Evolutionary conservation across 163 green algal species (phyloP).

Genomic region (Scenedesmus sp.): DNA sequence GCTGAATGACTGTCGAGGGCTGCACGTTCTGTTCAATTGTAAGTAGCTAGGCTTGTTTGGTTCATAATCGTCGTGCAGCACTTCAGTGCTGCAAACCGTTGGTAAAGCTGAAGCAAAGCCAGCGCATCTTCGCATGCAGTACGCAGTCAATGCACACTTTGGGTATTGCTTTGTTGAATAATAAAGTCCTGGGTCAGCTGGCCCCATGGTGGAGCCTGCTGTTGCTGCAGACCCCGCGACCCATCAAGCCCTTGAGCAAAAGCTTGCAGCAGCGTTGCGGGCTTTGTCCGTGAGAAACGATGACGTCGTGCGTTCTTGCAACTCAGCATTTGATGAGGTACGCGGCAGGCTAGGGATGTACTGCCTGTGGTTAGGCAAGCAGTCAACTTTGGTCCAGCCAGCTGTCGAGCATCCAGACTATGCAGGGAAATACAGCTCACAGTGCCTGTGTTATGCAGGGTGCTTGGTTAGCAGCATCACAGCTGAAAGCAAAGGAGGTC

Average conservation of each 20-base stretch:
- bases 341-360: neutral
- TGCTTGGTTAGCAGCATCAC: constrained; percentile 4
- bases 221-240: neutral
- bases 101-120: neutral
- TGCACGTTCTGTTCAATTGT: too few relatives aligned
- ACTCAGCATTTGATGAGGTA: neutral
- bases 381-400: neutral
- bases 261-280: constrained; percentile 2
- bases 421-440: neutral
- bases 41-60: too few relatives aligned
- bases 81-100: neutral
- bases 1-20: neutral
- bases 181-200: neutral
- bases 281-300: neutral
- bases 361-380: neutral
- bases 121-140: neutral
- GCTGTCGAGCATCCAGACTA: neutral
- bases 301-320: neutral
- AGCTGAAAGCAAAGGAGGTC: constrained; percentile 23
- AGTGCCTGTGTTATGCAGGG: neutral
- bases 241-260: neutral
- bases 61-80: neutral
- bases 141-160: neutral
- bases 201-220: neutral
- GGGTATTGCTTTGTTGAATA: too few relatives aligned